phyloP scores from a whole-genome alignment of 352 stramenopile genomes.

The Phytopythium ostracodes region DNA sequence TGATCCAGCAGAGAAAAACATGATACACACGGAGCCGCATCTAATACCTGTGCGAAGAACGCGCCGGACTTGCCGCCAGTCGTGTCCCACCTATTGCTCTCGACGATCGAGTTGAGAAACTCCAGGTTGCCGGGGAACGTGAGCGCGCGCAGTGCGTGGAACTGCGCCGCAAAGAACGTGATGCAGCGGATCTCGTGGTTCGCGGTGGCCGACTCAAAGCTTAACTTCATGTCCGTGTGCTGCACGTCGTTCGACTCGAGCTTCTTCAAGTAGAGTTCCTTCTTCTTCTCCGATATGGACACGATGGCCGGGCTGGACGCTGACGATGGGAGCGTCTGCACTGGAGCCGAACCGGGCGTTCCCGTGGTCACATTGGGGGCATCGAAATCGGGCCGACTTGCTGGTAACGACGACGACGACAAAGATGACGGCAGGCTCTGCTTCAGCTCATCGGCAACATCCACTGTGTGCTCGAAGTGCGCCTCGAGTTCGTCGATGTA shows the following conservation, averaged over 20 bases:
- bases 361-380: not conserved
- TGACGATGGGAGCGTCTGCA: not conserved
- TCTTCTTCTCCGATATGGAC: conserved; percentile 28
- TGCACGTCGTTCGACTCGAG: conserved; percentile 63
- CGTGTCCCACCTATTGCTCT: conserved; percentile 73
- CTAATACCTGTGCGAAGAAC: conserved; percentile 77
- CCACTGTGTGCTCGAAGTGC: conserved; percentile 48
- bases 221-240: conserved; percentile 80
- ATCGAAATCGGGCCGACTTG: not conserved
- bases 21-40: conserved; percentile 2
- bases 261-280: conserved; percentile 61
- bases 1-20: not conserved
- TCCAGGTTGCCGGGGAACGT: conserved; percentile 60
- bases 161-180: conserved; percentile 80
- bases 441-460: conserved; percentile 49
- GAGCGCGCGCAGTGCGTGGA: conserved; percentile 72
- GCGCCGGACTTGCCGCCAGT: conserved; percentile 82
- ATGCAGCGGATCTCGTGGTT: conserved; percentile 69
- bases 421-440: not conserved
- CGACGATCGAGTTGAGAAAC: conserved; percentile 79
- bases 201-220: conserved; percentile 38
- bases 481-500: conserved; percentile 71
- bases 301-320: not conserved
- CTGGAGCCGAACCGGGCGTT: not conserved
- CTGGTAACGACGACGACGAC: not conserved